Percentiles rank a stretch among this genome's conserved stretches.
phyloP scores from a whole-genome alignment of 495 filamentous ascomycete genomes.

The Trichocladium uniseriatum region DNA sequence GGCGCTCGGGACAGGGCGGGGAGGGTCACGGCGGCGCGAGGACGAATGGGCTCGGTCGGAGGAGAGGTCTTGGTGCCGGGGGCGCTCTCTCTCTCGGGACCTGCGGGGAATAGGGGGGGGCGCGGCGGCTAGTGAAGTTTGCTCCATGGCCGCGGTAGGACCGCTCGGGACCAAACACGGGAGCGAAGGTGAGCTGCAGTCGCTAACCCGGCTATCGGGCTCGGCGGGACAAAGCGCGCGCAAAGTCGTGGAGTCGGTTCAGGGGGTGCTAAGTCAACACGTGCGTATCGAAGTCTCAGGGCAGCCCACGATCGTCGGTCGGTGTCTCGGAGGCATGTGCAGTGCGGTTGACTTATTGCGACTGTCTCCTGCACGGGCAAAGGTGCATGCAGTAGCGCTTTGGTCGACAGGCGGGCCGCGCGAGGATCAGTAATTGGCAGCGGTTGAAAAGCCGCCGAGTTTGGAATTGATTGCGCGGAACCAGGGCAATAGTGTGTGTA shows the following conservation, averaged over 20 bases:
- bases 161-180: constrained; percentile 12
- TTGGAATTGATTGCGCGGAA: no score
- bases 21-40: constrained; percentile 10
- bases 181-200: constrained; percentile 15
- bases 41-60: neutral
- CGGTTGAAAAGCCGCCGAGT: no score
- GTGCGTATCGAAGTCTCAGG: constrained; percentile 10
- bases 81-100: constrained; percentile 25
- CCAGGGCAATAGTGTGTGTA: no score
- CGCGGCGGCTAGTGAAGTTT: constrained; percentile 12
- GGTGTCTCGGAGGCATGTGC: constrained; percentile 9
- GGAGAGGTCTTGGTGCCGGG: constrained; percentile 10
- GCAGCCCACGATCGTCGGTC: neutral
- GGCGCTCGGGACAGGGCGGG: constrained; percentile 8
- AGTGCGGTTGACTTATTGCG: constrained; percentile 4
- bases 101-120: constrained; percentile 24
- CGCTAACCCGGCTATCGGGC: constrained; percentile 14
- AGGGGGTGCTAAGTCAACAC: neutral
- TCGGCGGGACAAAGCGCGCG: neutral
- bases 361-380: constrained; percentile 20
- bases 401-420: no score
- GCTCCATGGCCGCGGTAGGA: constrained; percentile 23
- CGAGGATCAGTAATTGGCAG: no score
- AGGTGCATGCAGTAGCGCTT: no score
- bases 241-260: neutral